A percentile compares a stretch with the other conserved stretches of the same genome.
Evolutionary conservation across 164 flowering plant species (phyloP).

Genomic region (Liquidambar formosana): DNA sequence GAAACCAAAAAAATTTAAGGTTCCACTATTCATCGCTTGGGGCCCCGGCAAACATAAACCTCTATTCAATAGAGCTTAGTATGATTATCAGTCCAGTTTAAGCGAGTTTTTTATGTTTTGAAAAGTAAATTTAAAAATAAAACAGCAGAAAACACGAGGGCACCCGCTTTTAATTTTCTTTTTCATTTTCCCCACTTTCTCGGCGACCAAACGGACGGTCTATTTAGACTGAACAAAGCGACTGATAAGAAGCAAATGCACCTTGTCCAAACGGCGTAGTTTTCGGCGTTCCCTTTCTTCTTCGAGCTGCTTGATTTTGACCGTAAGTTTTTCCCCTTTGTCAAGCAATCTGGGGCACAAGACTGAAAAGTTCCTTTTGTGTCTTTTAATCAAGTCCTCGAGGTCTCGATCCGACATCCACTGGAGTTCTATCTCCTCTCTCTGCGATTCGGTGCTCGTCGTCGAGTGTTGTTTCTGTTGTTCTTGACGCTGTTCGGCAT

Average conservation of each 20-base stretch:
- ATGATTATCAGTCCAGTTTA: too few relatives aligned
- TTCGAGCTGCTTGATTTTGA: constrained; percentile 19
- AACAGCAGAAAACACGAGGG: too few relatives aligned
- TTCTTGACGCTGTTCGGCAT: too few relatives aligned
- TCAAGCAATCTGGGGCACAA: constrained; percentile 28
- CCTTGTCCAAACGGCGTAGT: constrained; percentile 14
- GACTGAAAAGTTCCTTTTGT: rapidly evolving
- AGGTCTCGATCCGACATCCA: constrained; percentile 30
- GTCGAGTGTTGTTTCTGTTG: too few relatives aligned
- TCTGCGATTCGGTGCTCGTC: too few relatives aligned
- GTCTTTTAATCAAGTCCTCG: constrained; percentile 18
- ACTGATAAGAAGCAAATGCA: background rate
- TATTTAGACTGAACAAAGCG: background rate
- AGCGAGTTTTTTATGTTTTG: too few relatives aligned
- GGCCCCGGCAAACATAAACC: too few relatives aligned
- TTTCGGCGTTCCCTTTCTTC: constrained; percentile 39
- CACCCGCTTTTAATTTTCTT: too few relatives aligned
- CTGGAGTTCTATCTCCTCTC: constrained; percentile 6
- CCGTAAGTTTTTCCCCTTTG: constrained; percentile 38
- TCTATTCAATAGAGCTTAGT: too few relatives aligned
- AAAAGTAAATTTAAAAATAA: too few relatives aligned
- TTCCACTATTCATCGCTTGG: too few relatives aligned
- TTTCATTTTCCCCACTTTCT: background rate
- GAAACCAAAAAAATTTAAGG: too few relatives aligned
- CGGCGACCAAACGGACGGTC: background rate